Percentiles rank a stretch among this genome's conserved stretches.
Evolutionary conservation across 768 basidiomycete species (phyloP).

Genomic region (Lanmaoa rubissima): DNA sequence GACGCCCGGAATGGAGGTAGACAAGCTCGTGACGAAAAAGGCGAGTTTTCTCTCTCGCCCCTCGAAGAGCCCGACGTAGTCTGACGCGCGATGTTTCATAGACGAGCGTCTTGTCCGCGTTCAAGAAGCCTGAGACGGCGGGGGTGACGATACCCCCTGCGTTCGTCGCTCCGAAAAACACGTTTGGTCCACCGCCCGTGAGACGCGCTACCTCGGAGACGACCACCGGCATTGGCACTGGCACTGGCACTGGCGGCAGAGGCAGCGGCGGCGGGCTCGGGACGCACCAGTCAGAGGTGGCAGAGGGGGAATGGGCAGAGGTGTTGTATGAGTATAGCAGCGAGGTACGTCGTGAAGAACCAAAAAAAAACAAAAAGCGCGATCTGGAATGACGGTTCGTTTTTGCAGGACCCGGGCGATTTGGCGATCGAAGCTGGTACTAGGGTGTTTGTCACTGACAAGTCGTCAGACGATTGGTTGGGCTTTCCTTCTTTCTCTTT

Average conservation of each 20-base stretch:
- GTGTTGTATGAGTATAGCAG: conserved; percentile 74
- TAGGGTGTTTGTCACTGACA: conserved; percentile 61
- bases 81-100: too few species aligned
- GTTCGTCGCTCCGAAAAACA: conserved; percentile 42
- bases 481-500: conserved; percentile 18
- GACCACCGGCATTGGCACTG: conserved; percentile 1
- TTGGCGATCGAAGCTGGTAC: conserved; percentile 55
- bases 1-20: conserved; percentile 21
- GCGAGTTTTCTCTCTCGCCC: not conserved
- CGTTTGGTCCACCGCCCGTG: conserved; percentile 53
- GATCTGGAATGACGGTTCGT: not conserved
- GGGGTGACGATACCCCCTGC: conserved; percentile 40
- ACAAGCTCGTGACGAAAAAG: conserved; percentile 31
- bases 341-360: conserved; percentile 37
- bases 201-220: conserved; percentile 33
- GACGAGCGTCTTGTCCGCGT: conserved; percentile 22
- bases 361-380: not conserved
- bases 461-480: conserved; percentile 75
- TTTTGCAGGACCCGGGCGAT: conserved; percentile 63
- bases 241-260: not conserved
- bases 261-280: not conserved
- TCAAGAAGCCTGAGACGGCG: conserved; percentile 36
- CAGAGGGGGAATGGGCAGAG: conserved; percentile 71
- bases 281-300: conserved; percentile 26
- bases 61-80: too few species aligned